Conservation (phyloP, 441 rosid genomes). For the Gossypium aridum region DNA sequence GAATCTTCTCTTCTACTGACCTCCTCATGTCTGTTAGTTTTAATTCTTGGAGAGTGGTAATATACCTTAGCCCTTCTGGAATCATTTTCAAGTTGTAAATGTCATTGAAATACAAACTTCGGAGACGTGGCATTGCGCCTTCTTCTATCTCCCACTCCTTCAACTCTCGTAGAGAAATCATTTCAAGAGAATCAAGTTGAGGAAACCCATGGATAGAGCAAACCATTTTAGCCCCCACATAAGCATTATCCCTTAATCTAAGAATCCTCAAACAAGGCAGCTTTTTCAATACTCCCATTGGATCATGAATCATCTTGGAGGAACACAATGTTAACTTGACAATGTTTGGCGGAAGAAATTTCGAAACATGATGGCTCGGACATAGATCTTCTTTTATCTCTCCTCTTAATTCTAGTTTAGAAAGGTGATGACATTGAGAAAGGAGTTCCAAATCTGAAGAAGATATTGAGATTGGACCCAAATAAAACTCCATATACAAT, state of each 20-base stretch:
- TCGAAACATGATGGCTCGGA: neutral
- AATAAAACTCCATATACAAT: neutral
- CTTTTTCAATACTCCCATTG: neutral
- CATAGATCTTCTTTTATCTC: neutral
- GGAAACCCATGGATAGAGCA: neutral
- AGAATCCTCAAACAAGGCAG: conserved; percentile 2
- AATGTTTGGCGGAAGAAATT: neutral
- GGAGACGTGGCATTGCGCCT: neutral
- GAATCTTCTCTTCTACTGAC: neutral
- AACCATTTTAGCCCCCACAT: neutral
- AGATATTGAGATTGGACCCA: neutral
- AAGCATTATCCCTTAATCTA: rapidly evolving
- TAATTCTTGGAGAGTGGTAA: neutral
- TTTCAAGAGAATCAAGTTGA: neutral
- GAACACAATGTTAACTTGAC: neutral
- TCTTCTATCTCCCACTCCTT: neutral
- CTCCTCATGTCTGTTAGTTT: rapidly evolving
- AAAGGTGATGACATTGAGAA: neutral
- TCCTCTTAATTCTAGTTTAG: neutral
- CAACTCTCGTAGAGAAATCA: rapidly evolving
- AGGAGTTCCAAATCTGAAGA: neutral
- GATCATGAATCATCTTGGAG: neutral
- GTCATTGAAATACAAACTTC: neutral
- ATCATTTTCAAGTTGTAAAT: neutral
- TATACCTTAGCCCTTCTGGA: neutral